These are phyloP conservation scores for Aureobasidium zeae DNA, from an alignment of 2,329 filamentous ascomycete species.

Conservation along the genomic window DNA sequence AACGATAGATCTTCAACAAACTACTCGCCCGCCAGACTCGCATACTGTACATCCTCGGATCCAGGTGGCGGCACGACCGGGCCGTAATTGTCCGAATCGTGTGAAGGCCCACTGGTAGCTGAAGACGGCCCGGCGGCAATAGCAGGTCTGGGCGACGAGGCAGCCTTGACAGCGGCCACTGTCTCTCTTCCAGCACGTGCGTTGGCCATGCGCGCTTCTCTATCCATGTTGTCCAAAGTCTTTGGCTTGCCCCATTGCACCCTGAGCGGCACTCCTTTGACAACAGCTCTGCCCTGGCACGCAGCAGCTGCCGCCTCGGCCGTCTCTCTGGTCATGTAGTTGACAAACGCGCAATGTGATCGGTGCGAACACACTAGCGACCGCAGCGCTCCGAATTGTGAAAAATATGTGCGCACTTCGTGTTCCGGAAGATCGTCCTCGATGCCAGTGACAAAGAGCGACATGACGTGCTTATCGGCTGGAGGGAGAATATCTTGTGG, in stretches of 20 bases:
- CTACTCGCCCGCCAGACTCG: constrained; percentile 75
- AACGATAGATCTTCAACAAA: not conserved
- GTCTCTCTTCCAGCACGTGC: constrained; percentile 64
- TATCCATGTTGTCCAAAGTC: constrained; percentile 82
- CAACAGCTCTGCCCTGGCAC: constrained; percentile 79
- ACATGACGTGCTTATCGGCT: constrained; percentile 74
- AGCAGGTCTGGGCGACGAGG: constrained; percentile 19
- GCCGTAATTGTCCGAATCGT: constrained; percentile 37
- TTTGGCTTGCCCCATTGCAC: constrained; percentile 91
- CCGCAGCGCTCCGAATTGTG: constrained; percentile 77
- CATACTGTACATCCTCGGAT: constrained; percentile 67
- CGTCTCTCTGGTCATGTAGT: constrained; percentile 74
- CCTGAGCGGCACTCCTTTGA: constrained; percentile 81
- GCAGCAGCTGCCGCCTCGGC: constrained; percentile 79
- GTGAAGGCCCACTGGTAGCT: constrained; percentile 36
- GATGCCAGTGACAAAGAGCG: constrained; percentile 86
- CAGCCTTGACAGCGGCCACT: constrained; percentile 20
- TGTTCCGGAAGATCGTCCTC: constrained; percentile 94
- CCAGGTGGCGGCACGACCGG: constrained; percentile 69
- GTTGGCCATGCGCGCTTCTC: constrained; percentile 72
- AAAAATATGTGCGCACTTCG: constrained; percentile 84
- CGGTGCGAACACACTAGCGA: constrained; percentile 94
- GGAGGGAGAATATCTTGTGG: constrained; percentile 82
- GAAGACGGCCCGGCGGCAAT: constrained; percentile 22
- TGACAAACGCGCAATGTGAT: constrained; percentile 94